Evolutionary conservation across 768 basidiomycete genomes (phyloP).

Genomic region (Pisolithus orientalis): DNA sequence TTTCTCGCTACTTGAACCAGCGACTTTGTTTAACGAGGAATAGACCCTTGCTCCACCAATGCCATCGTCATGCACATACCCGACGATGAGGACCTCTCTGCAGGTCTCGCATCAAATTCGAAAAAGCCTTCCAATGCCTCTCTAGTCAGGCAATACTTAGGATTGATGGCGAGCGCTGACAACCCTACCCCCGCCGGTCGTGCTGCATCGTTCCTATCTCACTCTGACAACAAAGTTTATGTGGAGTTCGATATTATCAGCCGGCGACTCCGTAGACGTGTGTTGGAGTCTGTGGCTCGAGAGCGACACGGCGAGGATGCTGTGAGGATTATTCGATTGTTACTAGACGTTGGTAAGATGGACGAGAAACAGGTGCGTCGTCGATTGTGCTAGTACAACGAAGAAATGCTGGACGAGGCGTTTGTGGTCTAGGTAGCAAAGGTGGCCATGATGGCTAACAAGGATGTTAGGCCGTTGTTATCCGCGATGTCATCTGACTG

Average conservation of each 20-base stretch:
- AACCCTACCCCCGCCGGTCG: conserved; percentile 73
- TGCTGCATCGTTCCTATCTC: conserved; percentile 66
- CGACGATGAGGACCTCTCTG: conserved; percentile 55
- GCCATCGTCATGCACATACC: conserved; percentile 58
- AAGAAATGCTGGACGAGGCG: background rate
- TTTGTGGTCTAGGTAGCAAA: conserved; percentile 72
- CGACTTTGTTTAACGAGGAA: background rate
- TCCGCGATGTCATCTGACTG: conserved; percentile 74
- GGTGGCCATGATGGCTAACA: conserved; percentile 85
- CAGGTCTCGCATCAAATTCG: conserved; percentile 51
- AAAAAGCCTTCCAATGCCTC: conserved; percentile 50
- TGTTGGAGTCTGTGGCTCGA: conserved; percentile 72
- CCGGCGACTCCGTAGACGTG: conserved; percentile 56
- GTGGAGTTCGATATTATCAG: conserved; percentile 76
- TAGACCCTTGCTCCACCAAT: conserved; percentile 63
- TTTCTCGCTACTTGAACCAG: conserved; percentile 2
- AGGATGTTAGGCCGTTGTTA: conserved; percentile 78
- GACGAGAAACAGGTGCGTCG: conserved; percentile 83
- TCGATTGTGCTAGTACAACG: background rate
- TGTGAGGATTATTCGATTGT: conserved; percentile 72
- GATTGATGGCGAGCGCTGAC: conserved; percentile 72
- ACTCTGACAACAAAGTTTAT: conserved; percentile 63
- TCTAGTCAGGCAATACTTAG: conserved; percentile 75
- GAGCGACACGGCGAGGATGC: conserved; percentile 82
- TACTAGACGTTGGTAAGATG: conserved; percentile 83